Evolutionary conservation across 176 grass and related monocot genomes (phyloP).

Genomic region (Eremochloa ophiuroides): DNA sequence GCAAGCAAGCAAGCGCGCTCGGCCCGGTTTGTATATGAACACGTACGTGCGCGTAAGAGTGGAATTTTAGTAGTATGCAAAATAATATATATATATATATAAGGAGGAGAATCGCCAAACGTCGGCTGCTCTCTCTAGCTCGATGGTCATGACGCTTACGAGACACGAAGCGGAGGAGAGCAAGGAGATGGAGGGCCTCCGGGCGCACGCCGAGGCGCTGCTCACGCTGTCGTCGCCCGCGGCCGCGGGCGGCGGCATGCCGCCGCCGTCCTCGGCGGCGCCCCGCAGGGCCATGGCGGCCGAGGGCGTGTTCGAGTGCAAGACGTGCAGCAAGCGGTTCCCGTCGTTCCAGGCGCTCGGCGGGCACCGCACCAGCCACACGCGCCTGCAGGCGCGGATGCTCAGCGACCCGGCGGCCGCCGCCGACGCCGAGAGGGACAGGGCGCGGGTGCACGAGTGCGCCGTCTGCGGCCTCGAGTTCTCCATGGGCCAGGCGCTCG

Average conservation of each 20-base stretch:
- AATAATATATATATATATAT: too few relatives aligned
- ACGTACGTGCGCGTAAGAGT: neutral
- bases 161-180: slow-evolving; percentile 35
- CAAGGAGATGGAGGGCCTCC: slow-evolving; percentile 48
- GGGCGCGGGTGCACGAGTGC: slow-evolving; percentile 54
- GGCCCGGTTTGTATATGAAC: slow-evolving; percentile 15
- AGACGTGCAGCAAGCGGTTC: slow-evolving; percentile 62
- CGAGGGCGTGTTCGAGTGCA: slow-evolving; percentile 70
- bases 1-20: neutral
- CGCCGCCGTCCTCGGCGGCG: neutral
- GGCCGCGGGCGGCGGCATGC: neutral
- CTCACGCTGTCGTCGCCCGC: slow-evolving; percentile 18
- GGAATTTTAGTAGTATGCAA: slow-evolving; percentile 10
- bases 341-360: slow-evolving; percentile 61
- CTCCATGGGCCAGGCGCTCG: slow-evolving; percentile 72
- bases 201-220: slow-evolving; percentile 45
- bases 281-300: slow-evolving; percentile 49
- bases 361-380: slow-evolving; percentile 69
- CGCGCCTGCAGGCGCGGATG: slow-evolving; percentile 49
- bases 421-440: slow-evolving; percentile 15
- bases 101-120: too few relatives aligned
- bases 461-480: slow-evolving; percentile 71
- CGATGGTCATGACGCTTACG: slow-evolving; percentile 36
- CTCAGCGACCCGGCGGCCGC: slow-evolving; percentile 5
- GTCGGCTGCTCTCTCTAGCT: neutral